phyloP scores from a whole-genome alignment of 805 yeast genomes.

The Saccharomycopsis oosterbeekiorum region DNA sequence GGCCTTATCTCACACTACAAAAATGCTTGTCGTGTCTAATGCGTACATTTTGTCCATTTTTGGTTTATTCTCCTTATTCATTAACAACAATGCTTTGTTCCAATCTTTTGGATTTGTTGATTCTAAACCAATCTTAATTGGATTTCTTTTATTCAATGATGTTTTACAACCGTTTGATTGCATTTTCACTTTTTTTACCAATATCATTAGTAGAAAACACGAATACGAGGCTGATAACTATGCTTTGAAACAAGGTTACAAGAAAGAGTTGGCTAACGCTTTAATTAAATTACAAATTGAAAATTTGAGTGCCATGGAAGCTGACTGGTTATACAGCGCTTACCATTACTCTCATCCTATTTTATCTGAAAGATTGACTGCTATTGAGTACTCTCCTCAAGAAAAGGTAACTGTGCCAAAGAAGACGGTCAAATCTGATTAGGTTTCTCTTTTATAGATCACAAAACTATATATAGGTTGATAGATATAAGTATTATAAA shows the following conservation, averaged over 20 bases:
- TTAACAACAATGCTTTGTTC: constrained; percentile 70
- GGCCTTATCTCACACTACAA: constrained; percentile 83
- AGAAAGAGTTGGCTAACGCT: constrained; percentile 56
- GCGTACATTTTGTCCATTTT: constrained; percentile 55
- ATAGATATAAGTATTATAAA: not conserved
- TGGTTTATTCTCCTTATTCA: constrained; percentile 67
- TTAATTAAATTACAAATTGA: constrained; percentile 69
- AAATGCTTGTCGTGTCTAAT: constrained; percentile 58
- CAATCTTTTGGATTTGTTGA: constrained; percentile 63
- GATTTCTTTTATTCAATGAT: constrained; percentile 71
- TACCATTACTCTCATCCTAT: constrained; percentile 91
- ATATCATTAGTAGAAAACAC: constrained; percentile 68
- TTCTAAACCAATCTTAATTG: constrained; percentile 67
- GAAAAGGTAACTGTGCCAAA: constrained; percentile 8
- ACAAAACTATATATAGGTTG: not conserved
- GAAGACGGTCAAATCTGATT: constrained; percentile 10
- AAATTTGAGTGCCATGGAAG: constrained; percentile 78
- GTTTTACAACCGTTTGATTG: constrained; percentile 71
- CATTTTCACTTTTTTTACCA: constrained; percentile 52
- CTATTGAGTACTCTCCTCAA: constrained; percentile 38
- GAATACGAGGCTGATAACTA: constrained; percentile 92
- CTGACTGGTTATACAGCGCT: constrained; percentile 82
- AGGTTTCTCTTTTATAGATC: not conserved
- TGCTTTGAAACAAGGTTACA: constrained; percentile 68
- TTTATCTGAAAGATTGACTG: constrained; percentile 75